Evolutionary conservation across 208 protist species (phyloP).

Genomic region (Phytomonas sp.): DNA sequence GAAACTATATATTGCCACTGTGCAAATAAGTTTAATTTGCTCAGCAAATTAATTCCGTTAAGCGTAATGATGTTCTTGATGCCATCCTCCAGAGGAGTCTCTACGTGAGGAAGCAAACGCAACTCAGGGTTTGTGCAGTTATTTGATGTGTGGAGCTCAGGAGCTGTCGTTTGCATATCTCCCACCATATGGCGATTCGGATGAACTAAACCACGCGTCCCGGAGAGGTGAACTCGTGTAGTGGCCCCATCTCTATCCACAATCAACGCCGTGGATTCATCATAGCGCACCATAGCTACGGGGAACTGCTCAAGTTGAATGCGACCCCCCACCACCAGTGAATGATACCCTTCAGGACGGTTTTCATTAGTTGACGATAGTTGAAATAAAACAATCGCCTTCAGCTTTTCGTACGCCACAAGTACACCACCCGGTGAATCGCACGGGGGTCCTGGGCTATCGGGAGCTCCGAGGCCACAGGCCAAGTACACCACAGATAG

Average conservation of each 20-base stretch:
- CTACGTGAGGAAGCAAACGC: constrained; percentile 13
- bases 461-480: constrained; percentile 15
- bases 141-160: constrained; percentile 27
- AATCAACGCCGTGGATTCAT: constrained; percentile 36
- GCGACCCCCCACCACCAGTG: constrained; percentile 15
- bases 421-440: constrained; percentile 56
- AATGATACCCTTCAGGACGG: constrained; percentile 24
- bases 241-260: constrained; percentile 44
- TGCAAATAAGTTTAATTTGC: constrained; percentile 51
- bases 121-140: constrained; percentile 23
- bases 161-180: not conserved
- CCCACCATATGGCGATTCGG: not conserved
- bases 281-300: constrained; percentile 32
- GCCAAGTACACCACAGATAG: constrained; percentile 40
- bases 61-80: constrained; percentile 24
- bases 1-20: constrained; percentile 63
- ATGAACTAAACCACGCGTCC: not conserved
- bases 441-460: constrained; percentile 7
- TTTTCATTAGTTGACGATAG: constrained; percentile 27
- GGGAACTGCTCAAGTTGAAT: constrained; percentile 26
- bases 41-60: constrained; percentile 16
- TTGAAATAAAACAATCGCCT: constrained; percentile 46
- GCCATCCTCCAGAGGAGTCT: constrained; percentile 33
- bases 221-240: constrained; percentile 25
- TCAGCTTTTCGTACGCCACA: constrained; percentile 42